Base-by-base conservation (phyloP, 352 stramenopile species). In the Phytophthora macrochlamydospora region DNA sequence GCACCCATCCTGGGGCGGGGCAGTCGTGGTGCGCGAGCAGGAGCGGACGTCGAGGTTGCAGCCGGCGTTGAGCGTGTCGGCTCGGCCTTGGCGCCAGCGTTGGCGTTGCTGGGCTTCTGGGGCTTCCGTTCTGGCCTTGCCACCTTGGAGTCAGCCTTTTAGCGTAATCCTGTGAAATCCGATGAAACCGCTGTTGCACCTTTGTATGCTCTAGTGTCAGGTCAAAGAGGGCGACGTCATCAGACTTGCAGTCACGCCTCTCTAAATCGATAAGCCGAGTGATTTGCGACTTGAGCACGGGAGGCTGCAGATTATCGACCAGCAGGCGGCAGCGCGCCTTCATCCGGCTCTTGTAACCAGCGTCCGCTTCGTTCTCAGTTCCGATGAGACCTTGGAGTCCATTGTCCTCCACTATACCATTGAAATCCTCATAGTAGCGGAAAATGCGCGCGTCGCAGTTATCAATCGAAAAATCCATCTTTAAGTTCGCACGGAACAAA, bases 341-440 rank as follows among this genome's bases (percentile, higher is more conserved):
- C 24, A 50, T 28, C 24, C 24, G 4, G n/a, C 37, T 50, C 46
- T 53, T 53, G 29, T 51, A 60, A 31, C 14, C 18, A 11, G 54
- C 9, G 2, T 51, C 40, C 0, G 40, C 2, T 29, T 51, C 18
- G 14, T 56, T 60, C 0, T 12, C 52, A 14, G 14, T 12, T 0
- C 59, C 48, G n/a, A 64, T 64, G 2, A 64, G 49, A 4, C 28
- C 32, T 44, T 67, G 51, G 7, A 59, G 40, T 14, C 51, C 51
- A 14, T 53, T 59, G 33, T 56, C 43, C 31, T 59, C 35, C n/a
- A 67, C 44, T 9, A 60, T 46, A n/a, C 38, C 44, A 31, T 66
- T 52, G 59, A 60, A 66, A 43, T 66, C 51, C n/a, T 48, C 42
- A 9, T 59, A 55, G 37, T 50, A 56, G 50, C 55, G 54, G 44